These are phyloP conservation scores for Trichosporon sp. DNA, from an alignment of 1,284 basidiomycete genomes.

Conservation along the genomic window DNA sequence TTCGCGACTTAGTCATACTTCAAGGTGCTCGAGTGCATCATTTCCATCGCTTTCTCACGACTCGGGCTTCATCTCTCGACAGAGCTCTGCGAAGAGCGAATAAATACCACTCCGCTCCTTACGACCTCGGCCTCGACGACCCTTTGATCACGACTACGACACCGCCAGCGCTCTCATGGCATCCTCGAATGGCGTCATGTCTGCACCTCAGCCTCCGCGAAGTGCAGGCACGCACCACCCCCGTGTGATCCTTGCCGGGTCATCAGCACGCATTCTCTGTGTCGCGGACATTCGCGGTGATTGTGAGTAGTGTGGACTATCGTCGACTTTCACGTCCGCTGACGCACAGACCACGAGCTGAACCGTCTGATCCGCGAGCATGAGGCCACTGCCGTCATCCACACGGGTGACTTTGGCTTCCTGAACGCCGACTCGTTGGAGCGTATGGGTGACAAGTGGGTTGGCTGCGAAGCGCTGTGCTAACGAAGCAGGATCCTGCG, in stretches of 20 bases:
- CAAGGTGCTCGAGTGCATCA: slow-evolving; percentile 13
- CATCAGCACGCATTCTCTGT: slow-evolving; percentile 83
- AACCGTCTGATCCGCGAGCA: slow-evolving; percentile 88
- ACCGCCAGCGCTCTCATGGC: neutral
- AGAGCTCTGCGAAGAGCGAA: neutral
- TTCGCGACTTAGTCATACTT: slow-evolving; percentile 1
- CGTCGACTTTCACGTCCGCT: slow-evolving; percentile 19
- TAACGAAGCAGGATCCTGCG: slow-evolving; percentile 68
- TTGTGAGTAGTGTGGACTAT: slow-evolving; percentile 43
- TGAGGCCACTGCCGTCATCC: slow-evolving; percentile 90
- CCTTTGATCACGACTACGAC: neutral
- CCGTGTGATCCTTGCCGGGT: slow-evolving; percentile 46
- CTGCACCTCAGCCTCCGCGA: slow-evolving; percentile 23
- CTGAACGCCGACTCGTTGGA: slow-evolving; percentile 83
- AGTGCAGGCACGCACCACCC: slow-evolving; percentile 32
- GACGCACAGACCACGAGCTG: slow-evolving; percentile 65
- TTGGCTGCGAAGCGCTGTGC: slow-evolving; percentile 20
- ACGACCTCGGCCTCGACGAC: neutral
- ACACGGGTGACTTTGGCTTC: slow-evolving; percentile 99
- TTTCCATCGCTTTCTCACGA: neutral
- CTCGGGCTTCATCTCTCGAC: neutral
- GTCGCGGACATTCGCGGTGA: slow-evolving; percentile 90
- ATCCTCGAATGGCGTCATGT: slow-evolving; percentile 30
- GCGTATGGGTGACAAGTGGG: slow-evolving; percentile 82
- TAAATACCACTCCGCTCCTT: neutral